These are phyloP conservation scores for Alternaria sp. DNA, from an alignment of 2,329 filamentous ascomycete species.

Conservation along the genomic window DNA sequence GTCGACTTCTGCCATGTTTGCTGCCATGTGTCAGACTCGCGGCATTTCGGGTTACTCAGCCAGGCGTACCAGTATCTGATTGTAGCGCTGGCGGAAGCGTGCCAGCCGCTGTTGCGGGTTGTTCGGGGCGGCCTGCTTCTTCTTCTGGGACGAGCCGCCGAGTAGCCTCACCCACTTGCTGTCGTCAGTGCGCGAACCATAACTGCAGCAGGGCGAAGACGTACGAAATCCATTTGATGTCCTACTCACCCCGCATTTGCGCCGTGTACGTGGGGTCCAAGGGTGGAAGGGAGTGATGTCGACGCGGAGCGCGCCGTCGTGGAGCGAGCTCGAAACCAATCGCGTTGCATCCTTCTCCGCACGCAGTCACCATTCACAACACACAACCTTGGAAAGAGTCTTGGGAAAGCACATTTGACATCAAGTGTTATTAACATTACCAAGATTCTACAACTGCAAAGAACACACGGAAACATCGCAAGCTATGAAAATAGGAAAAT, in stretches of 20 bases:
- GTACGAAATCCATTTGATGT: constrained; percentile 35
- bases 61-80: constrained; percentile 59
- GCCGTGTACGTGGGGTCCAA: constrained; percentile 26
- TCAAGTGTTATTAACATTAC: not conserved
- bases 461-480: not conserved
- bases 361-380: not conserved
- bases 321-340: constrained; percentile 17
- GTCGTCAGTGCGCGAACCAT: constrained; percentile 22
- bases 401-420: not conserved
- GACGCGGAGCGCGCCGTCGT: constrained; percentile 18
- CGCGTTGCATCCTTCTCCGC: constrained; percentile 14
- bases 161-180: constrained; percentile 67
- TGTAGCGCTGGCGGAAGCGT: constrained; percentile 67
- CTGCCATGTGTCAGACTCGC: constrained; percentile 43
- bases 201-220: constrained; percentile 4
- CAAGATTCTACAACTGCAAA: not conserved
- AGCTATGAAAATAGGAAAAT: not conserved
- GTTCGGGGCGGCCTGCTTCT: constrained; percentile 58
- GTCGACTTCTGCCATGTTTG: constrained; percentile 67
- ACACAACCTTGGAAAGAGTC: not conserved
- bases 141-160: constrained; percentile 61
- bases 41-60: not conserved
- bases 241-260: constrained; percentile 33
- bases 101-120: constrained; percentile 66
- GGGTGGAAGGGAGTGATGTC: constrained; percentile 23